phyloP scores from a whole-genome alignment of 495 filamentous ascomycete genomes.

The Penicillium goetzii region DNA sequence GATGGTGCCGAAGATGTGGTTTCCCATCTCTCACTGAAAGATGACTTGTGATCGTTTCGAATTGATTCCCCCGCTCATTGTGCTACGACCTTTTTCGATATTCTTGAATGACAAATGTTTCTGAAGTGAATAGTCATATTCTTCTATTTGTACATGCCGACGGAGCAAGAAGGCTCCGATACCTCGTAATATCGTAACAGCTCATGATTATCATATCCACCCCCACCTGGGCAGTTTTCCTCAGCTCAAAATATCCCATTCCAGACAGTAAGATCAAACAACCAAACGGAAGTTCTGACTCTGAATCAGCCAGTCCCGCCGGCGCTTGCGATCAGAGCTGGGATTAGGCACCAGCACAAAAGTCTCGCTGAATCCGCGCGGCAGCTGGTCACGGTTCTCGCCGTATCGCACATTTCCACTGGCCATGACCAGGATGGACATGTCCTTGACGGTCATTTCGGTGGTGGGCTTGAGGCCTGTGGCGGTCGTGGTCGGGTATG shows the following conservation, averaged over 20 bases:
- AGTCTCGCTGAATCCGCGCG: conserved; percentile 71
- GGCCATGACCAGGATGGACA: conserved; percentile 70
- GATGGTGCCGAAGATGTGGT: not conserved
- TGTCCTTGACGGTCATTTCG: conserved; percentile 53
- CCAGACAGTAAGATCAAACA: conserved; percentile 39
- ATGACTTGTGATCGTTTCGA: not conserved
- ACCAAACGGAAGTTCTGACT: conserved; percentile 73
- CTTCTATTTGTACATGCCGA: conserved; percentile 2
- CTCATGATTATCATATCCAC: conserved; percentile 2
- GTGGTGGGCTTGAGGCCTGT: conserved; percentile 41
- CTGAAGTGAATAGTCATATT: not conserved
- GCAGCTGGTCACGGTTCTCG: conserved; percentile 54
- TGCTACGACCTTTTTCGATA: not conserved
- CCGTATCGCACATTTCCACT: conserved; percentile 69
- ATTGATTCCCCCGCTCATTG: not conserved
- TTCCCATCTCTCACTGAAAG: not conserved
- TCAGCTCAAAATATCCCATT: not conserved
- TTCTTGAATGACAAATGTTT: not conserved
- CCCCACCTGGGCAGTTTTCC: not conserved
- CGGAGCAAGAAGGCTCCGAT: not conserved
- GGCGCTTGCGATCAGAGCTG: conserved; percentile 53
- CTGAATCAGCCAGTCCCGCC: conserved; percentile 66
- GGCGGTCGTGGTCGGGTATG: conserved; percentile 52
- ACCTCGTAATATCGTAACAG: conserved; percentile 9
- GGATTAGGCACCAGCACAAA: conserved; percentile 79